Evolutionary conservation across 1,139 yeast genomes (phyloP).

Genomic region (Hyphopichia fennica): DNA sequence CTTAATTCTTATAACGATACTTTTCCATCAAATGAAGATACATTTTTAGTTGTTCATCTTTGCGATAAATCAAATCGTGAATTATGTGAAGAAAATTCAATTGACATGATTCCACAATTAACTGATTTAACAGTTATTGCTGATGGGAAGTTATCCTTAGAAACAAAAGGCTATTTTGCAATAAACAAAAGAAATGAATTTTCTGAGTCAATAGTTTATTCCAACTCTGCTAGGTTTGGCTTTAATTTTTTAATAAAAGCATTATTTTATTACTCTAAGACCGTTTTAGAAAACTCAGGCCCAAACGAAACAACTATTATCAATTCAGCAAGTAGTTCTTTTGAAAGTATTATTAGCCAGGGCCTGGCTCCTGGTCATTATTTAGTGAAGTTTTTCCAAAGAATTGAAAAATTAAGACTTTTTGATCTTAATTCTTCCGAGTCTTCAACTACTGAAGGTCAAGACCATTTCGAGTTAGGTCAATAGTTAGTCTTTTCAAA

Average conservation of each 20-base stretch:
- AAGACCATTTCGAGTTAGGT: neutral
- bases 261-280: constrained; percentile 9
- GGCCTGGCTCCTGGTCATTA: constrained; percentile 7
- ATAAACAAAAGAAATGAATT: neutral
- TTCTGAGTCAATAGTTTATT: constrained; percentile 10
- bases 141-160: constrained; percentile 3
- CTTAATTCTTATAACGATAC: constrained; percentile 9
- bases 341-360: constrained; percentile 6
- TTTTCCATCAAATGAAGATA: neutral
- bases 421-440: constrained; percentile 12
- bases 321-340: neutral
- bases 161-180: neutral
- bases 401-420: constrained; percentile 8
- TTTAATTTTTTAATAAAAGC: constrained; percentile 17
- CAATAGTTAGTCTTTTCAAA: neutral
- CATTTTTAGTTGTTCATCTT: constrained; percentile 16
- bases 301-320: too few species aligned
- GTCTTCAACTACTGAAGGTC: neutral
- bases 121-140: constrained; percentile 17
- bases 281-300: neutral
- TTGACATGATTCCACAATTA: constrained; percentile 11
- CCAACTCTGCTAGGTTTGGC: constrained; percentile 16
- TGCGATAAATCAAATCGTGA: constrained; percentile 17
- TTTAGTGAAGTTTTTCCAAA: constrained; percentile 6
- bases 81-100: constrained; percentile 2